Evolutionary conservation across 257 asterid genomes (phyloP).

Genomic region (Scutellaria barbata): DNA sequence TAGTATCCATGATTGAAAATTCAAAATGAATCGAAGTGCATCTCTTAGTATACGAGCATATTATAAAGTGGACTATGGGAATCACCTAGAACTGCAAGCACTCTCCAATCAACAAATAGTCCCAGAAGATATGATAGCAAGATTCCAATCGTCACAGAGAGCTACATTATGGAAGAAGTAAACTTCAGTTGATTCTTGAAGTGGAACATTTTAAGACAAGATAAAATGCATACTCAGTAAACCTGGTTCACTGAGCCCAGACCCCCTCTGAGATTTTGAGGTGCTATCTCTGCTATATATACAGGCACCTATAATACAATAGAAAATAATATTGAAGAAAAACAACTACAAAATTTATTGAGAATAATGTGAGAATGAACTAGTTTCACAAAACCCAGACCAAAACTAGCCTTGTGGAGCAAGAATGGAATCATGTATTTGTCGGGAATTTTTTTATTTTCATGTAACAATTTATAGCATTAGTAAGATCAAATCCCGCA

Average conservation of each 20-base stretch:
- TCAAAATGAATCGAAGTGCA: background rate
- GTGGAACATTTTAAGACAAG: conserved; percentile 21
- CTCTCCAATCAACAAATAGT: conserved; percentile 78
- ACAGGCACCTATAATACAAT: conserved; percentile 62
- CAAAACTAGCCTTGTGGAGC: too few species aligned
- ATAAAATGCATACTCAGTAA: conserved; percentile 29
- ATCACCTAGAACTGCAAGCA: conserved; percentile 90
- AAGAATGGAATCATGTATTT: too few species aligned
- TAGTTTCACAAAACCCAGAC: too few species aligned
- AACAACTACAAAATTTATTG: background rate
- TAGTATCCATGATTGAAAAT: too few species aligned
- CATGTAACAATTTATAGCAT: too few species aligned
- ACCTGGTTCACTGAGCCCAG: conserved; percentile 83
- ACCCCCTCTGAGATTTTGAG: conserved; percentile 70
- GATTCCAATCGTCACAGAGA: conserved; percentile 89
- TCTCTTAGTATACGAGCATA: background rate
- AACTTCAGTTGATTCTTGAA: conserved; percentile 24
- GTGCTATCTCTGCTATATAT: conserved; percentile 82
- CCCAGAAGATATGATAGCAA: conserved; percentile 86
- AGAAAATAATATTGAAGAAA: background rate
- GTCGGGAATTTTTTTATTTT: too few species aligned
- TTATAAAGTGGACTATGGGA: background rate
- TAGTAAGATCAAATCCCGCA: too few species aligned
- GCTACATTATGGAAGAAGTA: conserved; percentile 49
- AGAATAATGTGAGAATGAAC: too few species aligned